A percentile compares a stretch with the other conserved stretches of the same genome.
These are phyloP conservation scores for Fraxinus baroniana DNA, from an alignment of 305 asterid species.

Conservation along the genomic window DNA sequence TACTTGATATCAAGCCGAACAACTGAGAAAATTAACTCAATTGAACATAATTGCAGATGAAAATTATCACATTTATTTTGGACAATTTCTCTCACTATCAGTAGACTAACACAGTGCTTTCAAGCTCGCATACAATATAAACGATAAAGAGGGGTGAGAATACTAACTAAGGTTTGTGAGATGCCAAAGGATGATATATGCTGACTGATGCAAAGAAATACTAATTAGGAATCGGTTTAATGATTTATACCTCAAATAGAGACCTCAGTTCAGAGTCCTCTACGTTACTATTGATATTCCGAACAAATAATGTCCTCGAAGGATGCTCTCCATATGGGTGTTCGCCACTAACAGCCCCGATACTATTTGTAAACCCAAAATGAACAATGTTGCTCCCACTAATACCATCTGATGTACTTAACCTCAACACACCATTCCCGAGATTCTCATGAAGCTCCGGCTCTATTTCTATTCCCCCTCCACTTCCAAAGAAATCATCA, in stretches of 20 bases:
- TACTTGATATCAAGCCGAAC: neutral
- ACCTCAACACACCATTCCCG: conserved; percentile 48
- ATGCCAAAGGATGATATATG: neutral
- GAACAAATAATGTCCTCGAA: conserved; percentile 52
- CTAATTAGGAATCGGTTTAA: neutral
- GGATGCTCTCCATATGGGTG: conserved; percentile 74
- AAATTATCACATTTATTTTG: neutral
- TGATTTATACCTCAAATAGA: conserved; percentile 45
- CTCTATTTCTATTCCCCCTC: conserved; percentile 78
- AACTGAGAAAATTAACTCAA: neutral
- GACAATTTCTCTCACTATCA: neutral
- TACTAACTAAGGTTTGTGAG: neutral
- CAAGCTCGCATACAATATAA: neutral
- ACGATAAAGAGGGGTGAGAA: neutral
- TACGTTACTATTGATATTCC: conserved; percentile 53
- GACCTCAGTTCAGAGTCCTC: conserved; percentile 52
- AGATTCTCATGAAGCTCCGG: conserved; percentile 49
- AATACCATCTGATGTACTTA: conserved; percentile 56
- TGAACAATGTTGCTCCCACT: conserved; percentile 46
- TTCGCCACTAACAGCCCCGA: conserved; percentile 68
- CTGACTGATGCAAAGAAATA: neutral
- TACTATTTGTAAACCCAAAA: conserved; percentile 53
- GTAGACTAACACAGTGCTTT: neutral
- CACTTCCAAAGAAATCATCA: conserved; percentile 92
- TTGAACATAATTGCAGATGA: neutral